Percentiles rank a stretch among this genome's conserved stretches.
Evolutionary conservation across 805 yeast species (phyloP).

Genomic region (Metschnikowia rubicola): DNA sequence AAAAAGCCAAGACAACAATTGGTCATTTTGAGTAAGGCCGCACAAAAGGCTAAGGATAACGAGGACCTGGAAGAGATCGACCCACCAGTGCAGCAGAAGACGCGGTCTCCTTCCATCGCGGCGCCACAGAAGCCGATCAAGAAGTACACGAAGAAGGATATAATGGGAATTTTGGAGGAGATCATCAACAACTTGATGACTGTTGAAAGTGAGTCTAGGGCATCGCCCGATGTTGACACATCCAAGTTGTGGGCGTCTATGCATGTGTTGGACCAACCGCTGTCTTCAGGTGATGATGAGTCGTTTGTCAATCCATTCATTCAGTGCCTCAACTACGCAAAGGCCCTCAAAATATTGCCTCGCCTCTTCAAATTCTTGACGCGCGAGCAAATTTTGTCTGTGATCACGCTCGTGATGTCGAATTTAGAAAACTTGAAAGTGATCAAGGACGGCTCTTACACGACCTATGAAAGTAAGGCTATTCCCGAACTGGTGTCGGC

Average conservation of each 20-base stretch:
- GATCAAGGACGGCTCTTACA: conserved; percentile 74
- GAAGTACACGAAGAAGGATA: conserved; percentile 39
- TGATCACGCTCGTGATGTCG: conserved; percentile 73
- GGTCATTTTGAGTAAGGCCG: conserved; percentile 55
- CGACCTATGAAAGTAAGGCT: conserved; percentile 48
- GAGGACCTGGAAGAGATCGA: conserved; percentile 15
- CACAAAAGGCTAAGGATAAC: conserved; percentile 35
- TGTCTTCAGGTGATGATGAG: conserved; percentile 47
- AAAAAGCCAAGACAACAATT: conserved; percentile 87
- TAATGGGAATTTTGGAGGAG: conserved; percentile 68
- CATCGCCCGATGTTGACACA: conserved; percentile 33
- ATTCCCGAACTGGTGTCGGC: conserved; percentile 53
- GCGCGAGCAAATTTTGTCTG: conserved; percentile 70
- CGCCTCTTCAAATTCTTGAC: conserved; percentile 81
- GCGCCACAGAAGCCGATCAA: conserved; percentile 31
- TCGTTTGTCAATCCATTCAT: conserved; percentile 71
- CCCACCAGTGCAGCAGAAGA: conserved; percentile 21
- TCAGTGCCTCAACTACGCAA: conserved; percentile 76
- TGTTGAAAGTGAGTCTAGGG: conserved; percentile 61
- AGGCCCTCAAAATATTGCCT: conserved; percentile 85
- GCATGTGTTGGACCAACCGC: conserved; percentile 62
- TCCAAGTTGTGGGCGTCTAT: conserved; percentile 70
- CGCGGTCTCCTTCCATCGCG: conserved; percentile 29
- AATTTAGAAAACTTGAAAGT: conserved; percentile 78
- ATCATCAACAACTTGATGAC: conserved; percentile 74